Evolutionary conservation across 1,139 yeast genomes (phyloP), one percentile per base, ranked within the genome.

Genomic region (Tardiomyces digboiensis): DNA sequence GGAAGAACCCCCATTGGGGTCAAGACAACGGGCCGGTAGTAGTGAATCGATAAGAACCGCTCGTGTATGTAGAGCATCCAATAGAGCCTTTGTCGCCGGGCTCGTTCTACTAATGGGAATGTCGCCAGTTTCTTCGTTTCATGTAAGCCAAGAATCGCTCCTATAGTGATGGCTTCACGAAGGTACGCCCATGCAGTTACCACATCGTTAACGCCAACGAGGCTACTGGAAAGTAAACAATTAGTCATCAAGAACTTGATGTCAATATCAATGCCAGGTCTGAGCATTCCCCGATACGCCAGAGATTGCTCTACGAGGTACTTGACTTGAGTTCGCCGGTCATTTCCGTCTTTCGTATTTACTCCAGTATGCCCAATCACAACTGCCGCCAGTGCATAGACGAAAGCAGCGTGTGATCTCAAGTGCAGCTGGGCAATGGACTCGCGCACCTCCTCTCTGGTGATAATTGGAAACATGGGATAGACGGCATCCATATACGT

Each of bases 31-130:
- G 50, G 50, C 8, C 51, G 44, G 29, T 43, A 45, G 22, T 44
- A 46, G 39, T 51, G 53, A 16, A 51, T 45, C 12, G 53, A 51
- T 46, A 51, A 40, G 37, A 50, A 50, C 36, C 54, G 47, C 33
- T 51, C 54, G 42, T 51, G 54, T 13, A 51, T 49, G 29, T 48
- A 51, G 21, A 51, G 29, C 42, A 51, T 46, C 54, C 54, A 51
- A 29, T 50, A 49, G 33, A 50, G 39, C n/a, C 54, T 39, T 38
- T 42, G 47, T 5, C 45, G 43, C n/a, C 47, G 44, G 3, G 52
- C 45, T 14, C 51, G 42, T 26, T 50, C 52, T 16, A 19, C 21
- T 7, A 39, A 18, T 8, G 41, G 37, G 4, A 41, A 33, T 4
- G 33, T 19, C 23, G 36, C 29, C 26, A 19, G 29, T 16, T 26